A percentile compares a stretch with the other conserved stretches of the same genome.
Evolutionary conservation across 306 rosid genomes (phyloP).

Genomic region (Corylus heterophylla): DNA sequence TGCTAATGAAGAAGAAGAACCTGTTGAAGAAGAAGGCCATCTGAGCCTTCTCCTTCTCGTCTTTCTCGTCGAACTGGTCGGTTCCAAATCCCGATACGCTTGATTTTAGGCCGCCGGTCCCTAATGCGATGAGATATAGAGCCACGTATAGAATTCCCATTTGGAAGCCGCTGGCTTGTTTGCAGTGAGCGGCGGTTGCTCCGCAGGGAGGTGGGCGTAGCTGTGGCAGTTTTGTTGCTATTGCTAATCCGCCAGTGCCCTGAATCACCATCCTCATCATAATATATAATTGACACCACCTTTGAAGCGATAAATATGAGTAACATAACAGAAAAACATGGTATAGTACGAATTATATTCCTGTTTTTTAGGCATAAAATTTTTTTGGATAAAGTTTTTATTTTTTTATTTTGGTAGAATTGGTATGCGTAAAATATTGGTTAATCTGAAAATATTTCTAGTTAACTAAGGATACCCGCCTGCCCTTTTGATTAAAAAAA

Average conservation of each 20-base stretch:
- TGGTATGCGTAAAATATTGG: too few species aligned
- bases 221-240: constrained; percentile 63
- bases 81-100: constrained; percentile 93
- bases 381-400: too few species aligned
- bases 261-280: constrained; percentile 23
- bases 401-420: too few species aligned
- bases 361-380: too few species aligned
- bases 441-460: too few species aligned
- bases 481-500: too few species aligned
- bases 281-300: background rate
- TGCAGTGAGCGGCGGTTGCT: constrained; percentile 41
- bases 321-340: background rate
- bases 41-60: constrained; percentile 81
- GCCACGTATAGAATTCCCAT: constrained; percentile 77
- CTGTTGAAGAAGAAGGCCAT: constrained; percentile 85
- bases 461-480: too few species aligned
- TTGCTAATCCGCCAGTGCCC: constrained; percentile 78
- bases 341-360: too few species aligned
- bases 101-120: constrained; percentile 91
- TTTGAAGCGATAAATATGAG: background rate
- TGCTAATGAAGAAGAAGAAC: constrained; percentile 75
- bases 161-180: constrained; percentile 64
- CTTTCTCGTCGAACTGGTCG: constrained; percentile 85
- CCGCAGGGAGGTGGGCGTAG: constrained; percentile 75
- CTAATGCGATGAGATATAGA: constrained; percentile 71